A percentile compares a stretch with the other conserved stretches of the same genome.
Evolutionary conservation across 768 basidiomycete species (phyloP).

Genomic region (Psilocybe tampanensis): DNA sequence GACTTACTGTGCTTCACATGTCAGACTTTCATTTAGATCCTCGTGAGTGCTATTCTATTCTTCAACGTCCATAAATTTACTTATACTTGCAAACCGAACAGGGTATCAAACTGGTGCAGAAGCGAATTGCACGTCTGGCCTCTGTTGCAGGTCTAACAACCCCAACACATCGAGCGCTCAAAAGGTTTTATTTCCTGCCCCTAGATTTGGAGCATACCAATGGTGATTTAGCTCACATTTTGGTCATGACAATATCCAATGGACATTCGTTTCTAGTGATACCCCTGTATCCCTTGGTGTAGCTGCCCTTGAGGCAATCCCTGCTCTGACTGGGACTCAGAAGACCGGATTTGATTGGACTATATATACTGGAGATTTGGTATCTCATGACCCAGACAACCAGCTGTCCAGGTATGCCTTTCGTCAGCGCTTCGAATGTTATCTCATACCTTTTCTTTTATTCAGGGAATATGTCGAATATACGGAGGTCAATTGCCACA

Average conservation of each 20-base stretch:
- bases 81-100: slow-evolving; percentile 21
- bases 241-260: neutral
- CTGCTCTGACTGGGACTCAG: slow-evolving; percentile 62
- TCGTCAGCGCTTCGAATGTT: neutral
- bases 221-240: slow-evolving; percentile 41
- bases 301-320: slow-evolving; percentile 68
- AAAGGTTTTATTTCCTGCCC: slow-evolving; percentile 55
- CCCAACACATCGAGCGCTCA: slow-evolving; percentile 54
- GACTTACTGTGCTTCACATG: slow-evolving; percentile 74
- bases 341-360: slow-evolving; percentile 64
- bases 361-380: slow-evolving; percentile 74
- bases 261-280: slow-evolving; percentile 43
- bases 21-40: slow-evolving; percentile 81
- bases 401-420: slow-evolving; percentile 59
- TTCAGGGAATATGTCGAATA: slow-evolving; percentile 60
- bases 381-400: slow-evolving; percentile 70
- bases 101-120: slow-evolving; percentile 72
- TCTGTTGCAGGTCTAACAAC: slow-evolving; percentile 65
- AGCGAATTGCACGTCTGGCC: slow-evolving; percentile 66
- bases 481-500: slow-evolving; percentile 50
- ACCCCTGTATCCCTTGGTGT: slow-evolving; percentile 61
- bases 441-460: neutral
- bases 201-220: slow-evolving; percentile 64
- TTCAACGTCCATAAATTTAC: neutral
- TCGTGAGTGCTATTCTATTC: slow-evolving; percentile 42